Percentiles rank a stretch among this genome's conserved stretches.
Conservation (phyloP, 768 basidiomycete species). For the Trametes meyenii region DNA sequence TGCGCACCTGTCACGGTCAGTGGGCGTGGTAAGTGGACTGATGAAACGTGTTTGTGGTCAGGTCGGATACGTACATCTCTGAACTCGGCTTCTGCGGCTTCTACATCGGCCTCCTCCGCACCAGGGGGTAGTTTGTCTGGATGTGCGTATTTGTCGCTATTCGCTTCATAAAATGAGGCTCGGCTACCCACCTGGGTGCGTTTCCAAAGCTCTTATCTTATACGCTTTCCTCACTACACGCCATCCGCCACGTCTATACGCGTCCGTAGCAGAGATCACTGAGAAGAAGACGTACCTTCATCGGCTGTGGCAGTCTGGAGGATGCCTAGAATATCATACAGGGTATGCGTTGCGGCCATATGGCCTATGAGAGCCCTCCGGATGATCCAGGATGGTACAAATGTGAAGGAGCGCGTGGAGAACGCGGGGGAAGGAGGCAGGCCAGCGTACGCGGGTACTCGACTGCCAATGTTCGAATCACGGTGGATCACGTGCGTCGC, state of each 20-base stretch:
- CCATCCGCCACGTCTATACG: not conserved
- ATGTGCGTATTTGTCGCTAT: not conserved
- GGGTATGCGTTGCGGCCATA: conserved; percentile 25
- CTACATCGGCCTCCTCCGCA: conserved; percentile 29
- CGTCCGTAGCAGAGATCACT: not conserved
- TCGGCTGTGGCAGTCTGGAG: conserved; percentile 31
- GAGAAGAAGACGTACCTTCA: conserved; percentile 26
- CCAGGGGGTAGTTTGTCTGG: conserved; percentile 35
- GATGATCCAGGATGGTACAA: conserved; percentile 15
- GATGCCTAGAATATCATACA: conserved; percentile 36
- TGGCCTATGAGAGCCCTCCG: conserved; percentile 22
- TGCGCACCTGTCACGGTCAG: conserved; percentile 24
- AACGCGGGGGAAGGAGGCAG: conserved; percentile 15
- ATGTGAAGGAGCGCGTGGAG: conserved; percentile 13
- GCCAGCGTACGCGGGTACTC: not conserved
- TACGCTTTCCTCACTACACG: conserved; percentile 36
- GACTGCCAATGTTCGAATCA: conserved; percentile 21
- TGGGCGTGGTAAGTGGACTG: not conserved
- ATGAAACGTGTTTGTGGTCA: too few species aligned
- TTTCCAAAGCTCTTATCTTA: conserved; percentile 33
- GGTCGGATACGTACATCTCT: conserved; percentile 27
- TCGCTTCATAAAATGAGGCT: not conserved
- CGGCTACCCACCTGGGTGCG: conserved; percentile 33
- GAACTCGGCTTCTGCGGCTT: conserved; percentile 32
- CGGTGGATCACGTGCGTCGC: conserved; percentile 17